Evolutionary conservation across 2,329 filamentous ascomycete species (phyloP), one percentile per base, ranked within the genome.

Genomic region (Magnaporthiopsis poae): DNA sequence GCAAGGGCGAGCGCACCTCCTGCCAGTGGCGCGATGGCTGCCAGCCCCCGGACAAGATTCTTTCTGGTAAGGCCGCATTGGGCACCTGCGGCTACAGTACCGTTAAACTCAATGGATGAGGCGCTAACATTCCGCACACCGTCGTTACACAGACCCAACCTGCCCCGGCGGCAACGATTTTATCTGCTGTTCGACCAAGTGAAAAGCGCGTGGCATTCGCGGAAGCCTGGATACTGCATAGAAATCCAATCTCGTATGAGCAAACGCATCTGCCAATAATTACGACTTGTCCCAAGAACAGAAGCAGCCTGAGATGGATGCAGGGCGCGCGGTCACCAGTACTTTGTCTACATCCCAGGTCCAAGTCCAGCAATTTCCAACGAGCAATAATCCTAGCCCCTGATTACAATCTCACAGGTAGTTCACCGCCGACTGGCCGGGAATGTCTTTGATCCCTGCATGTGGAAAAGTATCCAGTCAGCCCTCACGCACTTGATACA

Each of bases 281-380:
- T 7, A 46, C 11, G 18, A 15, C 5, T 46, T 3, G 13, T 7
- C 36, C 12, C 15, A 39, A 39, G 36, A 15, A 39, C 36, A 39
- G 36, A 39, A 15, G 36, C 13, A 39, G 13, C 36, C 36, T 3
- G 5, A 12, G 36, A 15, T 39, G 36, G 36, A 15, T 15, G 13
- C 36, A 39, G 36, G 36, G 36, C 36, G 36, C 5, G 36, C 3
- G 36, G 33, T 35, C 36, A 7, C 5, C 15, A 18, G 2, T 18
- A 15, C 39, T 46, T 18, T 46, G 39, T 18, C 15, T 5, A 46
- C 33, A 12, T 12, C 35, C 35, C 5, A 39, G 15, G 96, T 79
- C 93, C 97, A 80, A 91, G 95, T 77, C 94, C 93, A 71, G 61
- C 25, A 11, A 31, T 36, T 36, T 46, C 15, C 39, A 12, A 46